Conservation (phyloP, 345 rosid genomes). For the Psidium friedrichsthalianum region DNA sequence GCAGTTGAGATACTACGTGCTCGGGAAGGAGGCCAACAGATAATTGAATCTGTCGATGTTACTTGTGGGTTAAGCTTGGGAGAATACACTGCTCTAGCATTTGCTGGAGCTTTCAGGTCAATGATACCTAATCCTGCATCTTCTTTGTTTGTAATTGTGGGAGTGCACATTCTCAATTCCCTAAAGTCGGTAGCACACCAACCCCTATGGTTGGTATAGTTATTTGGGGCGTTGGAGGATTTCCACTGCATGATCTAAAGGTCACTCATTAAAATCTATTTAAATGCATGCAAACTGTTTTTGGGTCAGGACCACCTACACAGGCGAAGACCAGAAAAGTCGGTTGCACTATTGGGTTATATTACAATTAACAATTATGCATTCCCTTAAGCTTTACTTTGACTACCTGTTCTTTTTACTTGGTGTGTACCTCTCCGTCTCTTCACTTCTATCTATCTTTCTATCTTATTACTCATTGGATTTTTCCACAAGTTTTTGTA, state of each 20-base stretch:
- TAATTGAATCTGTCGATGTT: conserved; percentile 88
- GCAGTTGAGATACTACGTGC: conserved; percentile 88
- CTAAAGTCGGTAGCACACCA: background rate
- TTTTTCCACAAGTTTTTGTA: background rate
- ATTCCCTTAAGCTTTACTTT: background rate
- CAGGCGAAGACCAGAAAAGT: background rate
- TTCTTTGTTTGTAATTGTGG: background rate
- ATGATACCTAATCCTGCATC: background rate
- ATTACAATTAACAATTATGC: background rate
- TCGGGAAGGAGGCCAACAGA: conserved; percentile 76
- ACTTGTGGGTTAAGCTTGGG: conserved; percentile 96
- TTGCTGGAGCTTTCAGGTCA: conserved; percentile 93
- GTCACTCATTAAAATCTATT: background rate
- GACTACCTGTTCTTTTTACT: background rate
- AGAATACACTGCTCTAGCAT: conserved; percentile 94
- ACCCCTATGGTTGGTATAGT: background rate
- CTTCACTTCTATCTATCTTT: background rate
- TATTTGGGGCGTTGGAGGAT: background rate
- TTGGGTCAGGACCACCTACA: background rate
- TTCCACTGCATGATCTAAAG: background rate
- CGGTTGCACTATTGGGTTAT: background rate
- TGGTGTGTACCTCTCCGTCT: background rate
- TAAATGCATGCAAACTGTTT: background rate
- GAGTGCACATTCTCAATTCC: background rate
- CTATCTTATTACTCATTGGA: background rate